Base-by-base conservation (phyloP, 2,329 filamentous ascomycete species). In the Seiridium cupressi region DNA sequence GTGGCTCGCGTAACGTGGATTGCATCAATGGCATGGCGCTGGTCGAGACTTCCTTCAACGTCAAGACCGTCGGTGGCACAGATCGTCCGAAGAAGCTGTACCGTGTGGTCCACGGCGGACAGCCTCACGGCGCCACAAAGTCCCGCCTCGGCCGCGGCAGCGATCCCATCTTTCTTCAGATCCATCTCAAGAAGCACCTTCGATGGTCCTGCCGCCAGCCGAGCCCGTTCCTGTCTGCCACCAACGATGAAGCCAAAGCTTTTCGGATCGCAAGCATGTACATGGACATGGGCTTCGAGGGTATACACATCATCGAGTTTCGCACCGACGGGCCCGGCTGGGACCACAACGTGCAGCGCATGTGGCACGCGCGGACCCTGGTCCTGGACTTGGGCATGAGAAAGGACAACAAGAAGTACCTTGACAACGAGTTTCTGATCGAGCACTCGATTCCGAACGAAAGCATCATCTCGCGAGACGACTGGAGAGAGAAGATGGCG, bases 181-280 rank as follows among this genome's bases (percentile, higher is more conserved):
- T 58, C 3, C 51, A 49, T 4, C 35, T 55, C 13, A 47, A 58
- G 44, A 61, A 55, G 34, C 55, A 61, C 32, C 31, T 61, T 2
- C 36, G 44, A 10, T 58, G 60, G 60, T 32, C 13, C 18, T 58
- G 55, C 44, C 48, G 55, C 9, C 9, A 58, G 10, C 48, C 48
- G 35, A 61, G 60, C 36, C 60, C 55, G 5, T 61, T 61, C 49
- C n/a, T 58, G n/a, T 61, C 60, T 2, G 60, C 57, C 3, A 55
- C 60, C 3, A 32, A 49, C 32, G 35, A 35, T 13, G 10, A 4
- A 3, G 9, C 10, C 9, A 58, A 51, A 36, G 56, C 38, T 8
- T 35, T 11, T 5, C 18, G 13, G 6, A 51, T 59, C 34, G 46
- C 44, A 3, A 3, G 32, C 1, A 8, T 36, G 6, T 61, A 51